Percentiles rank a stretch among this genome's conserved stretches.
Evolutionary conservation across 495 filamentous ascomycete species (phyloP).

Genomic region (Xeromyces bisporus): DNA sequence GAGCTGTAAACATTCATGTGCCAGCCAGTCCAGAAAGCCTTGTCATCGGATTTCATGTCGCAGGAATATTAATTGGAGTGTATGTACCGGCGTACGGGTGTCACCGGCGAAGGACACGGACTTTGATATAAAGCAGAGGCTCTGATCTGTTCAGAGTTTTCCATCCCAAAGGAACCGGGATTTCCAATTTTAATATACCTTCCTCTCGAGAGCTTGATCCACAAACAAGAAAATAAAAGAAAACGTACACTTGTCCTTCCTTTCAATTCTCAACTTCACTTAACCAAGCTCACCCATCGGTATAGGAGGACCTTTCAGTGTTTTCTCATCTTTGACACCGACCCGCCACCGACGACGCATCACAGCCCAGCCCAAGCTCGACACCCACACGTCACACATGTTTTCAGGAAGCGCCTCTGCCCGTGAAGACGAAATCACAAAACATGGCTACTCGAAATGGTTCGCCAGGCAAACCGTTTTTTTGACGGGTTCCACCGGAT

Average conservation of each 20-base stretch:
- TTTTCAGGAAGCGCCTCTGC: background rate
- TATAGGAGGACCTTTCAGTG: too few species aligned
- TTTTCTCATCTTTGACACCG: too few species aligned
- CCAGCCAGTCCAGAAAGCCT: too few species aligned
- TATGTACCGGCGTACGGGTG: background rate
- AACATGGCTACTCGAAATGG: slow-evolving; percentile 5
- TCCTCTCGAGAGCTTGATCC: too few species aligned
- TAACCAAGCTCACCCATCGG: background rate
- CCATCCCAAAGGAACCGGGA: background rate
- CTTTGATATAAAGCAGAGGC: background rate
- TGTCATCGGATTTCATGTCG: background rate
- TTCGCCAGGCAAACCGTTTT: slow-evolving; percentile 19
- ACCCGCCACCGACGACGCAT: too few species aligned
- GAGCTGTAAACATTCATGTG: background rate
- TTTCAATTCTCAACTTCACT: background rate
- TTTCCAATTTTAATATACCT: too few species aligned
- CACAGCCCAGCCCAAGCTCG: background rate
- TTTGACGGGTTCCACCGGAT: slow-evolving; percentile 22
- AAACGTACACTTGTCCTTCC: too few species aligned
- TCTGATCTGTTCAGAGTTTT: background rate
- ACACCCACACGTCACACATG: background rate
- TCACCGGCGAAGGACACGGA: background rate
- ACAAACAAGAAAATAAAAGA: too few species aligned
- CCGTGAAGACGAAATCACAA: background rate
- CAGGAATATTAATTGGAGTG: background rate